phyloP scores from a whole-genome alignment of 1,284 basidiomycete genomes.

The Papiliotrema flavescens region DNA sequence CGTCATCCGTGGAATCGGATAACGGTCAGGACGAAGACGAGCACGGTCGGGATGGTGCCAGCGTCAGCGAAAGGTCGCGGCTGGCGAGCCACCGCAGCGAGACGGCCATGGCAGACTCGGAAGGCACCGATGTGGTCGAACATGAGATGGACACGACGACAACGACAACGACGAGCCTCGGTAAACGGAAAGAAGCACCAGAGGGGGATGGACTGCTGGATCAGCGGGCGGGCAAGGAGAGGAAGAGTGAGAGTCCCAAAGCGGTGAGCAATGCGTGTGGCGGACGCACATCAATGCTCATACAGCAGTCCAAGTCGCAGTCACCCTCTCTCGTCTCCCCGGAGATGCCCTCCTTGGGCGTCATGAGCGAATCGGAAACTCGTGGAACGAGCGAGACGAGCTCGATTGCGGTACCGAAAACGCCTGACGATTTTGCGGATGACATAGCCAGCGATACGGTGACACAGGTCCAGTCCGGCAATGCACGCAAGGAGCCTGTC shows the following conservation, averaged over 20 bases:
- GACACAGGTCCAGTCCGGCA: too few species aligned
- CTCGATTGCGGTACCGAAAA: background rate
- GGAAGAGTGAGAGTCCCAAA: background rate
- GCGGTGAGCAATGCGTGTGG: too few species aligned
- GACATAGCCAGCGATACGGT: background rate
- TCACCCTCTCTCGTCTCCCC: too few species aligned
- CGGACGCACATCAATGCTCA: too few species aligned
- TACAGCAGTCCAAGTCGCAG: too few species aligned
- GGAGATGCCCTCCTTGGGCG: background rate
- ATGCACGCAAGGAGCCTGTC: too few species aligned
- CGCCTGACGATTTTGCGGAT: background rate
- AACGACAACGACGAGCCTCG: background rate
- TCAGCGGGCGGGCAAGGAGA: background rate
- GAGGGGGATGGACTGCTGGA: background rate
- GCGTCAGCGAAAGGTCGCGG: too few species aligned
- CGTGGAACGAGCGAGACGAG: background rate
- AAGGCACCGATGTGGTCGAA: background rate
- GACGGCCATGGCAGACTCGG: background rate
- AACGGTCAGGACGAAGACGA: background rate
- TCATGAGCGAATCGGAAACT: background rate
- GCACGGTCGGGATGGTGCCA: too few species aligned
- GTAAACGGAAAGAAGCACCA: slow-evolving; percentile 1
- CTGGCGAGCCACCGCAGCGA: background rate
- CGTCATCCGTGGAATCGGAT: background rate
- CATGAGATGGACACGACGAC: background rate